A percentile compares a stretch with the other conserved stretches of the same genome.
Conservation (phyloP, 495 filamentous ascomycete species). For the Neurospora sp. region DNA sequence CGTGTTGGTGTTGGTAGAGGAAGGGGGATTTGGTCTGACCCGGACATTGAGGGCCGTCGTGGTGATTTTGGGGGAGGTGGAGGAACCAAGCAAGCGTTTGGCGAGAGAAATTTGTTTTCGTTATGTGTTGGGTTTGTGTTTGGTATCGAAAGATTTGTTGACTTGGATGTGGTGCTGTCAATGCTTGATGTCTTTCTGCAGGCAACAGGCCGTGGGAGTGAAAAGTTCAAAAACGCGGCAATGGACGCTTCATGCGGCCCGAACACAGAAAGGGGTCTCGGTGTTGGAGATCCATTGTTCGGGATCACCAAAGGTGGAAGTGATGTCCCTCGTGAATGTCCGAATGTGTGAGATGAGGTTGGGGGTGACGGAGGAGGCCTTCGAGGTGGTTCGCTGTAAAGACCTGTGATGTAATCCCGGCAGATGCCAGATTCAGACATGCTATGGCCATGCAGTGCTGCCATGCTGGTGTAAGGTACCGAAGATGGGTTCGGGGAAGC, state of each 20-base stretch:
- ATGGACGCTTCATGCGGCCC: neutral
- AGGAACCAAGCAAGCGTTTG: neutral
- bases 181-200: neutral
- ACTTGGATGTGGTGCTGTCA: neutral
- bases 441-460: neutral
- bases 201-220: neutral
- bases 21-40: neutral
- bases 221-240: neutral
- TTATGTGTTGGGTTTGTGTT: neutral
- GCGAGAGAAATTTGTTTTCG: neutral
- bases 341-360: neutral
- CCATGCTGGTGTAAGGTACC: neutral
- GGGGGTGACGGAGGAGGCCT: neutral
- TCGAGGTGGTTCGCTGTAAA: neutral
- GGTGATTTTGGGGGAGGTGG: neutral
- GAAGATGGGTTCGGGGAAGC: neutral
- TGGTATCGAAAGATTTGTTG: neutral
- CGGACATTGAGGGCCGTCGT: neutral
- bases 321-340: neutral
- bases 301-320: neutral
- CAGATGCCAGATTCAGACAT: neutral
- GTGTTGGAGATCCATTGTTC: neutral
- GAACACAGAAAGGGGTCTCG: neutral
- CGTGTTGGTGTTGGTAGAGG: neutral
- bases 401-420: neutral